Percentiles rank a stretch among this genome's conserved stretches.
phyloP scores from a whole-genome alignment of 1,139 yeast genomes.

The Pichia terricola region DNA sequence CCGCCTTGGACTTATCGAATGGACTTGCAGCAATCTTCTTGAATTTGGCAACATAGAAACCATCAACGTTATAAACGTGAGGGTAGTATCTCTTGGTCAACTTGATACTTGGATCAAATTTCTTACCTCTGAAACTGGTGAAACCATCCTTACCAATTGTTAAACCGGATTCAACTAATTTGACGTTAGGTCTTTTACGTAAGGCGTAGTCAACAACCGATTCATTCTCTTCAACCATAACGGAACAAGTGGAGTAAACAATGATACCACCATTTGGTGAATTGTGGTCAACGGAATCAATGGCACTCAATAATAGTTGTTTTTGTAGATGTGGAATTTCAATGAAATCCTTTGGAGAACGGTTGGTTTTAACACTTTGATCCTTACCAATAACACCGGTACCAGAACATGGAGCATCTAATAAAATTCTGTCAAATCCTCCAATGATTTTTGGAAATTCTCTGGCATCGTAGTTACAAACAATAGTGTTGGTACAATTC shows the following conservation, averaged over 20 bases:
- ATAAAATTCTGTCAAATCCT: slow-evolving; percentile 87
- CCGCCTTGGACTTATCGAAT: slow-evolving; percentile 75
- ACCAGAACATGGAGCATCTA: slow-evolving; percentile 99
- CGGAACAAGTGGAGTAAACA: slow-evolving; percentile 97
- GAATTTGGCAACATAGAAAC: slow-evolving; percentile 95
- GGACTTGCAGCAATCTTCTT: slow-evolving; percentile 84
- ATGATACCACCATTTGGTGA: slow-evolving; percentile 89
- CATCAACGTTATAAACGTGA: slow-evolving; percentile 97
- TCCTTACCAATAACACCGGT: slow-evolving; percentile 99
- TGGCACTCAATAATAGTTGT: slow-evolving; percentile 86
- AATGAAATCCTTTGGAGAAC: slow-evolving; percentile 93
- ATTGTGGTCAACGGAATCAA: slow-evolving; percentile 92
- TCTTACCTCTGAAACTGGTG: slow-evolving; percentile 87
- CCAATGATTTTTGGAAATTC: slow-evolving; percentile 98
- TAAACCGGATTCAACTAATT: slow-evolving; percentile 87
- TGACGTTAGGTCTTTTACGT: slow-evolving; percentile 92
- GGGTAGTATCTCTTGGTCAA: slow-evolving; percentile 95
- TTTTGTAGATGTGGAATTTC: slow-evolving; percentile 96
- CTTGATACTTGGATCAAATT: slow-evolving; percentile 65
- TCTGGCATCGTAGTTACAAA: slow-evolving; percentile 95
- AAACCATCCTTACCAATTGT: slow-evolving; percentile 95
- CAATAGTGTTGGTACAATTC: slow-evolving; percentile 94
- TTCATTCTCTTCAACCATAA: slow-evolving; percentile 97
- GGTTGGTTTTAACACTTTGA: slow-evolving; percentile 84
- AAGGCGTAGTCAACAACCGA: slow-evolving; percentile 97